Base-by-base conservation (phyloP, 768 basidiomycete genomes). In the Cyclocybe cylindracea region DNA sequence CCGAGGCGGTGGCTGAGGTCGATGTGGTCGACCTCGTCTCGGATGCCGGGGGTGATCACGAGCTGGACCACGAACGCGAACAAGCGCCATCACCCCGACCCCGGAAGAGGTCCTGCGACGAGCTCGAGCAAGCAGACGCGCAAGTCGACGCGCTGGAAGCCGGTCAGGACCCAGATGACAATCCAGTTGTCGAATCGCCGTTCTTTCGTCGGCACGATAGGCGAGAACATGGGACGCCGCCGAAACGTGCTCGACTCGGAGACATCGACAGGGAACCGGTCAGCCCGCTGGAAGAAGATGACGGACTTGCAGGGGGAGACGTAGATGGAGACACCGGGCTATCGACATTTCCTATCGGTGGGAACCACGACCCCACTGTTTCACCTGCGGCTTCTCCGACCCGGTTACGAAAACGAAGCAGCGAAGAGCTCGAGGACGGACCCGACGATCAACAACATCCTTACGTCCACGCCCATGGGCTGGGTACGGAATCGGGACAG, bases 351-450 rank as follows among this genome's bases (percentile, higher is more conserved):
- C 24, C 24, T 24, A 24, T 24, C 24, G 24, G 24, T 24, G 24
- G 3, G 24, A 24, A 24, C 24, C 24, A 1, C 24, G 24, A 24
- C 24, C 24, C 24, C 24, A 24, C 5, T 3, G 24, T 24, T 24
- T 24, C 40, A 60, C 67, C 29, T 50, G 6, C 46, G 50, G 2
- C 60, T 3, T 48, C 59, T 2, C 56, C 53, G 5, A 38, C 59
- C 13, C 66, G 72, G 14, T 62, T 72, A 57, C 67, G 72, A 51
- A 82, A 82, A 54, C 73, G 80, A 16, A 73, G 75, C 34, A 82
- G 79, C 32, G 79, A 80, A 54, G 80, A 82, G 56, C 66, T 80
- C 16, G 74, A 77, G 1, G 66, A 66, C n/a, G 65, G 50, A 5
- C 24, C 24, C 24, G 24, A 24, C 24, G 24, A 24, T 24, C 24